Evolutionary conservation across 176 grass and related monocot genomes (phyloP).

Genomic region (Hsuehochloa calcarea): DNA sequence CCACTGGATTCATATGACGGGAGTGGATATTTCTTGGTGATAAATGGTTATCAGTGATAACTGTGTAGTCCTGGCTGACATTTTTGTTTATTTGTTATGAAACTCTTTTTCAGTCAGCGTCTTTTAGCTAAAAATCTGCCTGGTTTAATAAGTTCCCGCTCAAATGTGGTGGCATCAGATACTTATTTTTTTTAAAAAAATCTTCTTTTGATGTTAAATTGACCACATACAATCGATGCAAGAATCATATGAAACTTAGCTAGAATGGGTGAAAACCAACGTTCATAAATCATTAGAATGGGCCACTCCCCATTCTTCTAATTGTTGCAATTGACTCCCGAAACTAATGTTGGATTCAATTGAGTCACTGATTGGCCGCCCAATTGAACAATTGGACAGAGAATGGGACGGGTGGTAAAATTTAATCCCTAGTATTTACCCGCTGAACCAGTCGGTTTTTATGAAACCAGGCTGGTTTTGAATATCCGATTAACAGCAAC

Average conservation of each 20-base stretch:
- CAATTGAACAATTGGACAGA: background rate
- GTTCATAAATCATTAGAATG: background rate
- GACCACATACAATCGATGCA: background rate
- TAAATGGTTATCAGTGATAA: background rate
- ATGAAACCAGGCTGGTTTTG: background rate
- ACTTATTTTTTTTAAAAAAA: background rate
- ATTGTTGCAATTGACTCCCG: background rate
- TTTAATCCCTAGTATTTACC: background rate
- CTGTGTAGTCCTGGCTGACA: background rate
- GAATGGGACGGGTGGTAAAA: background rate
- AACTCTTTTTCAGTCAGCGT: background rate
- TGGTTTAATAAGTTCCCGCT: background rate
- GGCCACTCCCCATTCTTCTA: background rate
- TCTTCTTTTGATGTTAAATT: background rate
- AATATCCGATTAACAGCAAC: background rate
- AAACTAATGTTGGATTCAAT: background rate
- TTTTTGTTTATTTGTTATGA: background rate
- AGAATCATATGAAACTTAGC: background rate
- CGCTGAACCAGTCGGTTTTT: background rate
- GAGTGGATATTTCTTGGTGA: conserved; percentile 5
- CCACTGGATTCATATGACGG: background rate
- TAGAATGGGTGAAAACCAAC: background rate
- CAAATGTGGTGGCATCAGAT: background rate
- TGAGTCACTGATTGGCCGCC: background rate
- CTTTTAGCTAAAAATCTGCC: background rate